These are phyloP conservation scores for Phytopythium vexans DNA, from an alignment of 352 stramenopile species.

Conservation along the genomic window DNA sequence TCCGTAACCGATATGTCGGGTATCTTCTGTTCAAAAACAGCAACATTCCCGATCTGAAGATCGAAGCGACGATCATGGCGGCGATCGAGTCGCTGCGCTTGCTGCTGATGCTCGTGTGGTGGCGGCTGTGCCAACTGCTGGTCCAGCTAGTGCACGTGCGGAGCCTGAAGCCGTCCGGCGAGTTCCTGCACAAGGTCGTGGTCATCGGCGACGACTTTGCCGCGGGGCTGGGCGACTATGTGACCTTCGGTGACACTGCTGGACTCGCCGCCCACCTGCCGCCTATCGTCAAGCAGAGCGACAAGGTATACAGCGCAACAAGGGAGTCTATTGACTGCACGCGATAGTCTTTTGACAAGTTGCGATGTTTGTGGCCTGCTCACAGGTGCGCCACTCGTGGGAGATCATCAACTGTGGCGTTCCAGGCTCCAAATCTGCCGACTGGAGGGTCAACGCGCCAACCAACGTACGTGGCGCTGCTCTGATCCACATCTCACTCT, in stretches of 20 bases:
- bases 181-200: constrained; percentile 84
- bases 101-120: constrained; percentile 65
- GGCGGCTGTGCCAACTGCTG: constrained; percentile 57
- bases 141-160: constrained; percentile 35
- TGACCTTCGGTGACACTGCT: constrained; percentile 45
- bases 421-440: constrained; percentile 47
- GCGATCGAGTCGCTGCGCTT: constrained; percentile 41
- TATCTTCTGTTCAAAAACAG: too few species aligned
- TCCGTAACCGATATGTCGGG: too few species aligned
- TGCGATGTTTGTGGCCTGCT: constrained; percentile 9
- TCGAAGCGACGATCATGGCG: too few species aligned
- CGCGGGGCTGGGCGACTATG: constrained; percentile 71
- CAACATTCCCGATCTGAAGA: too few species aligned
- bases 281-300: constrained; percentile 32
- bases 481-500: not conserved
- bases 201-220: constrained; percentile 85
- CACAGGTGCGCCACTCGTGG: constrained; percentile 75
- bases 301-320: constrained; percentile 42
- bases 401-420: constrained; percentile 78
- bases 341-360: constrained; percentile 1
- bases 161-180: constrained; percentile 41
- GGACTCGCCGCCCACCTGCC: constrained; percentile 61
- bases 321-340: not conserved
- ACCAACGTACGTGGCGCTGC: constrained; percentile 39
- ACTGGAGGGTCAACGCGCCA: constrained; percentile 63